Evolutionary conservation across 257 asterid species (phyloP), one percentile per base, ranked within the genome.

Genomic region (Solanum virginianum): DNA sequence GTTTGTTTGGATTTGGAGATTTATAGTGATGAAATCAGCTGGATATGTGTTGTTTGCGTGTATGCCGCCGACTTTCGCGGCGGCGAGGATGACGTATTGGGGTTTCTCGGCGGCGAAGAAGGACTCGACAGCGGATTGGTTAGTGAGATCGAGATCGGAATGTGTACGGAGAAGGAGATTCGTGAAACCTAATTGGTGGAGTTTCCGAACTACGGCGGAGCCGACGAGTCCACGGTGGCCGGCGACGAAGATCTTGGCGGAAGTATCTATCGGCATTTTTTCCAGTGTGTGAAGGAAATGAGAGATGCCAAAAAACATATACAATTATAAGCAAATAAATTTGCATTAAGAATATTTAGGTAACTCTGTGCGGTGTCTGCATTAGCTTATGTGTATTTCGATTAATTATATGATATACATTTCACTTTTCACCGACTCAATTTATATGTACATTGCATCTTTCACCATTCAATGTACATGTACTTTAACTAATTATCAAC

Each of bases 221-320:
- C 99, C 99, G 72, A 96, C 98, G 2, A 96, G 89, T 39, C 99
- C 99, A 45, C 97, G 94, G 95, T 96, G 98, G 63, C 99, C 99
- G 85, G 99, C 93, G 53, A 96, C 97, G 88, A 88, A 94, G 85
- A 94, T 85, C 85, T 92, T 86, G 55, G 93, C 93, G 75, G 97
- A 91, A 86, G 92, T 92, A 87, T 90, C 90, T 5, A 90, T 75
- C 17, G 90, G 60, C 92, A 89, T 89, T 70, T 15, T 75, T 5
- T 49, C 32, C 36, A 47, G 15, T 24, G 43, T 24, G 22, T 24
- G 82, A 15, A 59, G 3, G 51, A 36, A 16, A 77, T 10, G 65
- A 75, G 62, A 75, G 57, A 75, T 9, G 36, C 9, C 10, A 10
- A 10, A 10, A 15, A 12, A 32, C 55, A 51, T 51, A 43, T 43